Conservation (phyloP, 2,329 filamentous ascomycete genomes). For the Penicillium sp. region DNA sequence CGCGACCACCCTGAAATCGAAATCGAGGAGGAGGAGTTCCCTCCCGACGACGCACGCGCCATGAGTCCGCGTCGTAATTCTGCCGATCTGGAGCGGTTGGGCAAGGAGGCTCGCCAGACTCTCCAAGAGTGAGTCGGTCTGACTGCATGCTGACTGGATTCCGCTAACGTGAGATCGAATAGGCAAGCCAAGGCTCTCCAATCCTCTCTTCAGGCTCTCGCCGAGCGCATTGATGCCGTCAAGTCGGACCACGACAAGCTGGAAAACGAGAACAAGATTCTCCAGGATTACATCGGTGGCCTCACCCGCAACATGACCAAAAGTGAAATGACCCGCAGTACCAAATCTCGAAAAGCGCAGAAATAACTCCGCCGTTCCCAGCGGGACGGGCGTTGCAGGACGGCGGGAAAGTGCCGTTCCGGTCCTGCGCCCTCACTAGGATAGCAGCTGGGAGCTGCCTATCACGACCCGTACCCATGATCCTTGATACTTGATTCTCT, state of each 20-base stretch:
- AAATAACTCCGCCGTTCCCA: conserved; percentile 26
- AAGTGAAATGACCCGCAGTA: conserved; percentile 53
- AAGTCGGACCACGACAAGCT: conserved; percentile 94
- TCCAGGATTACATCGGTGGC: conserved; percentile 97
- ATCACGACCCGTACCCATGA: not conserved
- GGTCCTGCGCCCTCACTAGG: conserved; percentile 6
- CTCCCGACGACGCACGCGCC: conserved; percentile 80
- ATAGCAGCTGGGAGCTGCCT: not conserved
- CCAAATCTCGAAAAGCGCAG: conserved; percentile 47
- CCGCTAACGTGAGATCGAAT: not conserved
- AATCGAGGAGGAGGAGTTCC: conserved; percentile 67
- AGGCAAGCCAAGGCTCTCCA: conserved; percentile 88
- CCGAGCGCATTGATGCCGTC: conserved; percentile 90
- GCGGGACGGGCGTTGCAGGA: conserved; percentile 9
- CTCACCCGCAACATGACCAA: conserved; percentile 68
- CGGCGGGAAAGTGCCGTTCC: conserved; percentile 8
- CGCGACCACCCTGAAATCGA: conserved; percentile 70
- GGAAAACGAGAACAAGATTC: conserved; percentile 91
- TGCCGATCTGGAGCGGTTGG: conserved; percentile 82
- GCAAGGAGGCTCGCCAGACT: conserved; percentile 68
- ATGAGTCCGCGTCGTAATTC: conserved; percentile 93
- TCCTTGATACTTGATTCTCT: not conserved
- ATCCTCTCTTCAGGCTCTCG: conserved; percentile 79
- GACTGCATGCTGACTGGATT: not conserved
- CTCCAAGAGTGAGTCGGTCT: conserved; percentile 54